Evolutionary conservation across 257 asterid species (phyloP).

Genomic region (Ophiorrhiza pumila): DNA sequence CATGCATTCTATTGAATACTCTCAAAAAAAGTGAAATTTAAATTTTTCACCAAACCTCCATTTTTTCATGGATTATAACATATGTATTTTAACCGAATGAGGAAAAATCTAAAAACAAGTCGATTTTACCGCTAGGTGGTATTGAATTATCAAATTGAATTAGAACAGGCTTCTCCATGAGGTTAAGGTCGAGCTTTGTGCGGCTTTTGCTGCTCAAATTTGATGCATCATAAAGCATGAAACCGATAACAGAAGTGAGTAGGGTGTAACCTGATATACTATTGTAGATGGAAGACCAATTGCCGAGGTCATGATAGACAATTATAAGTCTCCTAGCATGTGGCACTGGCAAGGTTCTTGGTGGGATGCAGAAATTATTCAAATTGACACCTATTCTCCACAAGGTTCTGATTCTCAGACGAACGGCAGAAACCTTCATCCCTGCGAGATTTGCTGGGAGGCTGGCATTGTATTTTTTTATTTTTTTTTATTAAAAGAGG

Average conservation of each 20-base stretch:
- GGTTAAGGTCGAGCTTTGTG: constrained; percentile 48
- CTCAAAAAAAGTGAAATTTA: no score
- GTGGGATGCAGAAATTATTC: constrained; percentile 54
- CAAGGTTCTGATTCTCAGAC: constrained; percentile 63
- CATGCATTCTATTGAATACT: no score
- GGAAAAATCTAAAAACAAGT: no score
- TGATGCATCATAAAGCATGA: constrained; percentile 59
- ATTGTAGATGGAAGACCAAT: constrained; percentile 62
- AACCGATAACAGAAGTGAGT: constrained; percentile 61
- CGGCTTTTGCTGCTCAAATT: constrained; percentile 28
- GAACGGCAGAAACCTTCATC: constrained; percentile 50
- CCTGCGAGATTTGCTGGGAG: constrained; percentile 66
- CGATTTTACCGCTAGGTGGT: neutral
- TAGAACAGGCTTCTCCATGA: constrained; percentile 46
- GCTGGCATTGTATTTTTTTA: constrained; percentile 49
- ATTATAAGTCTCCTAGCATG: constrained; percentile 55
- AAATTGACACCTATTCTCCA: constrained; percentile 66
- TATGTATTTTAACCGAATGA: no score
- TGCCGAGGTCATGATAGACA: constrained; percentile 67
- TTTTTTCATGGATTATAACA: no score
- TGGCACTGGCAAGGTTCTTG: constrained; percentile 58
- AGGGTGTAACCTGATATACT: constrained; percentile 53
- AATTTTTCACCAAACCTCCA: no score
- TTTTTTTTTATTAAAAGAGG: no score
- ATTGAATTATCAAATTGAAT: constrained; percentile 35